These are phyloP conservation scores for Orbilia oligospora DNA, from an alignment of 2,329 filamentous ascomycete genomes.

Conservation along the genomic window DNA sequence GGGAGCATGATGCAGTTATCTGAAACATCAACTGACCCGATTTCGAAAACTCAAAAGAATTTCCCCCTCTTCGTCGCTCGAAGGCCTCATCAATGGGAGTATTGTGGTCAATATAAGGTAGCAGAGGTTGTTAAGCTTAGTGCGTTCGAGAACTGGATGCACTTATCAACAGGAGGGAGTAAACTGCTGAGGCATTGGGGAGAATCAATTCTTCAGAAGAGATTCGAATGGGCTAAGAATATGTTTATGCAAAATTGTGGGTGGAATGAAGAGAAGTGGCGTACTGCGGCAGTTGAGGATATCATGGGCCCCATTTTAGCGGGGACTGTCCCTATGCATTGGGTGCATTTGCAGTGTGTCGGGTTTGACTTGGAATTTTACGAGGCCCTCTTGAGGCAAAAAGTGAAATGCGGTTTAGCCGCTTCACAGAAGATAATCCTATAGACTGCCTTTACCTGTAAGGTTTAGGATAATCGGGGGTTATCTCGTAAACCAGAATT, in stretches of 20 bases:
- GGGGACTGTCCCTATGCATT: conserved; percentile 41
- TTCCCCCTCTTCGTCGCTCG: conserved; percentile 50
- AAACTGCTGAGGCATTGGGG: conserved; percentile 48
- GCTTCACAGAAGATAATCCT: not conserved
- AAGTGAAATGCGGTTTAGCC: conserved; percentile 17
- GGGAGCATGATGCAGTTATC: conserved; percentile 52
- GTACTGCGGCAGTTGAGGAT: conserved; percentile 4
- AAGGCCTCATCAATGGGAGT: conserved; percentile 43
- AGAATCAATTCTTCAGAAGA: conserved; percentile 34
- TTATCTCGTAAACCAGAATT: no score
- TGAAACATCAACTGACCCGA: conserved; percentile 13
- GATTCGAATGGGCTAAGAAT: conserved; percentile 43
- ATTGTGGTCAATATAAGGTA: conserved; percentile 49
- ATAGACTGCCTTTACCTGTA: not conserved
- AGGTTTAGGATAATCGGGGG: not conserved
- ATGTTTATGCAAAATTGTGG: conserved; percentile 30
- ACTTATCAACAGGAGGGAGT: conserved; percentile 16
- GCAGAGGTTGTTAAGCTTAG: conserved; percentile 37
- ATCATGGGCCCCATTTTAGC: conserved; percentile 18
- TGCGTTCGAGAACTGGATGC: conserved; percentile 39
- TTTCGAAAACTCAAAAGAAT: conserved; percentile 29
- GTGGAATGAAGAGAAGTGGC: conserved; percentile 45
- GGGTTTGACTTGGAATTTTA: conserved; percentile 41
- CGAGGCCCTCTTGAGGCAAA: conserved; percentile 29
- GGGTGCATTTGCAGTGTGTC: conserved; percentile 53